A percentile compares a stretch with the other conserved stretches of the same genome.
phyloP scores from a whole-genome alignment of 306 rosid genomes.

The Cercis canadensis region DNA sequence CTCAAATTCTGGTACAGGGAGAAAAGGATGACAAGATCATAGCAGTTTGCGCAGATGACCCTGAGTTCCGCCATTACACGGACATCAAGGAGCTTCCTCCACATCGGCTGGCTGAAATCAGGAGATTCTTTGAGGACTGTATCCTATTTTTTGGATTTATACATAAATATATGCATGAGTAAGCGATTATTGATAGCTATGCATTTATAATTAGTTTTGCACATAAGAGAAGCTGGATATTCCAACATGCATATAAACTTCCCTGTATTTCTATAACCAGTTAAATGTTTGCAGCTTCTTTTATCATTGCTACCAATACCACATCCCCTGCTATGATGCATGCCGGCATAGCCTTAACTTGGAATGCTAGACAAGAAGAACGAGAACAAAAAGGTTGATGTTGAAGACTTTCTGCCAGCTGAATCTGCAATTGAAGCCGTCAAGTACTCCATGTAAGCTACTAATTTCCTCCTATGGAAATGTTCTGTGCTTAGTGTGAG shows the following conservation, averaged over 20 bases:
- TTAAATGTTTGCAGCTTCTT: background rate
- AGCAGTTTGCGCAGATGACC: slow-evolving; percentile 99
- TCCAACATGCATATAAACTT: no score
- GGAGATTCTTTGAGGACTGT: slow-evolving; percentile 97
- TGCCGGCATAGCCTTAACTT: slow-evolving; percentile 52
- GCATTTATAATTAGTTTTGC: slow-evolving; percentile 9
- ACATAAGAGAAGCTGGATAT: background rate
- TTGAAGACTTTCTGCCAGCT: slow-evolving; percentile 91
- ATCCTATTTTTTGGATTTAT: slow-evolving; percentile 56
- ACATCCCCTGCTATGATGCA: slow-evolving; percentile 10
- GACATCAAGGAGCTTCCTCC: slow-evolving; percentile 95
- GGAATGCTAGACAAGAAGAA: slow-evolving; percentile 84
- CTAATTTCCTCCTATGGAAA: slow-evolving; percentile 19
- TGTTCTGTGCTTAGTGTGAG: background rate
- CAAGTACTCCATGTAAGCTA: slow-evolving; percentile 85
- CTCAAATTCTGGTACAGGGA: slow-evolving; percentile 61
- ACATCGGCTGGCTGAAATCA: slow-evolving; percentile 94
- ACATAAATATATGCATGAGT: slow-evolving; percentile 4
- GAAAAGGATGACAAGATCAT: slow-evolving; percentile 98
- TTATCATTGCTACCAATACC: slow-evolving; percentile 17
- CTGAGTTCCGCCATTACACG: slow-evolving; percentile 81
- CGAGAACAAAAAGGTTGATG: slow-evolving; percentile 93
- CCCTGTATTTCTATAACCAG: background rate
- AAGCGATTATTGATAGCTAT: background rate
- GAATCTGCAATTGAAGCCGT: slow-evolving; percentile 82